Percentiles rank a stretch among this genome's conserved stretches.
phyloP scores from a whole-genome alignment of 2,329 filamentous ascomycete species.

The Ophiostoma angusticollis region DNA sequence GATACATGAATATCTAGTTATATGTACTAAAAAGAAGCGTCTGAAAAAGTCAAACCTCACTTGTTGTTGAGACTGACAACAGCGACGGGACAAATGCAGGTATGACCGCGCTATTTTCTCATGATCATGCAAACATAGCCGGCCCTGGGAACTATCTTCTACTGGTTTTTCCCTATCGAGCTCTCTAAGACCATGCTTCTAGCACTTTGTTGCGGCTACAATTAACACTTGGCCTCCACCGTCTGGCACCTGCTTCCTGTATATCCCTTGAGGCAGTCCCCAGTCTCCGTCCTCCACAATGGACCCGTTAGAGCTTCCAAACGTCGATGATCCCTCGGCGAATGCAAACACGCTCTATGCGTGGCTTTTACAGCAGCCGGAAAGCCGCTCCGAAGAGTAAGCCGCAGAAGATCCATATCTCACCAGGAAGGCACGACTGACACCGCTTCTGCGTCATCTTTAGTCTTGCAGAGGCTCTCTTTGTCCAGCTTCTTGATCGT shows the following conservation, averaged over 20 bases:
- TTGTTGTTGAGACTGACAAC: neutral
- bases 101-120: no score
- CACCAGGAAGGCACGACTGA: no score
- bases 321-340: constrained; percentile 14
- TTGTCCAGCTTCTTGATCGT: constrained; percentile 33
- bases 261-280: no score
- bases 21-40: neutral
- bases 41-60: constrained; percentile 7
- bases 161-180: no score
- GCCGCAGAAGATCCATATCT: no score
- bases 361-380: constrained; percentile 16
- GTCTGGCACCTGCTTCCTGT: neutral
- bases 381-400: constrained; percentile 5
- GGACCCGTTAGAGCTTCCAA: constrained; percentile 9
- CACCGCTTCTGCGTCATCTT: neutral
- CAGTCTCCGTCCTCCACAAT: constrained; percentile 1
- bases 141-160: no score
- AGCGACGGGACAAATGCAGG: no score
- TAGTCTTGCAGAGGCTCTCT: constrained; percentile 21
- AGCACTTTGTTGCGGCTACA: neutral
- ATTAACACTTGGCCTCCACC: neutral
- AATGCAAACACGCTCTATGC: constrained; percentile 17
- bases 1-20: constrained; percentile 1
- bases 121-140: no score
- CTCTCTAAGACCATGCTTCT: neutral